These are phyloP conservation scores for Beauveria scarabaeidicola DNA, from an alignment of 2,329 filamentous ascomycete genomes.

Conservation along the genomic window DNA sequence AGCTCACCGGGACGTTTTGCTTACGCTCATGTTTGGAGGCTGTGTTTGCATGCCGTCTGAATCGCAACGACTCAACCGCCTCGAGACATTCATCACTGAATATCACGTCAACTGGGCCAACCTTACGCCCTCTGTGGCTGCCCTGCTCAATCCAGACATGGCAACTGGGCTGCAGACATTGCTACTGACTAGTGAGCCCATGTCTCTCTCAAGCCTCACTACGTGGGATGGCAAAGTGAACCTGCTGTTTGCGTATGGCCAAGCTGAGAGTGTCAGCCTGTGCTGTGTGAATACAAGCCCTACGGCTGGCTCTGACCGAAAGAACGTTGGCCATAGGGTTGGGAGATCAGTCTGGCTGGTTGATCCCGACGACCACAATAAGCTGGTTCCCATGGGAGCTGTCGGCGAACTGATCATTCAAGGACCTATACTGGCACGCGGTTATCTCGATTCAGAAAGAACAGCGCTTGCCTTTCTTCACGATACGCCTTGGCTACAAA, in stretches of 20 bases:
- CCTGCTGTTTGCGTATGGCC: background rate
- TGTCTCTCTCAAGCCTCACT: background rate
- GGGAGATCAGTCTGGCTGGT: slow-evolving; percentile 6
- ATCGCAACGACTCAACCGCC: slow-evolving; percentile 2
- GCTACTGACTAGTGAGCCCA: background rate
- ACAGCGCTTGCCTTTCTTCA: slow-evolving; percentile 18
- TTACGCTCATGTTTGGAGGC: slow-evolving; percentile 4
- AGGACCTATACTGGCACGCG: slow-evolving; percentile 12
- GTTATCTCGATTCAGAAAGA: slow-evolving; percentile 12
- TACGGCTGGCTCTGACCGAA: background rate
- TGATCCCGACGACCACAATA: slow-evolving; percentile 4
- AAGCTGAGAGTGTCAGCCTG: background rate
- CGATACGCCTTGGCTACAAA: background rate
- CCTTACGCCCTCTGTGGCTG: slow-evolving; percentile 7
- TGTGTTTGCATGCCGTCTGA: slow-evolving; percentile 13
- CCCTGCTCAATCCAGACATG: background rate
- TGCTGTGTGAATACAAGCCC: background rate
- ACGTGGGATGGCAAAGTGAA: background rate
- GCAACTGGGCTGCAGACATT: background rate
- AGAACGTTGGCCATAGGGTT: slow-evolving; percentile 7
- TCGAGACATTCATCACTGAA: slow-evolving; percentile 9
- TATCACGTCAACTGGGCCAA: slow-evolving; percentile 9
- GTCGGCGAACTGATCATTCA: slow-evolving; percentile 16
- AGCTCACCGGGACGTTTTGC: background rate
- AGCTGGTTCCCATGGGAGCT: slow-evolving; percentile 11